Evolutionary conservation across 2,329 filamentous ascomycete species (phyloP).

Genomic region (Colletotrichum sp.): DNA sequence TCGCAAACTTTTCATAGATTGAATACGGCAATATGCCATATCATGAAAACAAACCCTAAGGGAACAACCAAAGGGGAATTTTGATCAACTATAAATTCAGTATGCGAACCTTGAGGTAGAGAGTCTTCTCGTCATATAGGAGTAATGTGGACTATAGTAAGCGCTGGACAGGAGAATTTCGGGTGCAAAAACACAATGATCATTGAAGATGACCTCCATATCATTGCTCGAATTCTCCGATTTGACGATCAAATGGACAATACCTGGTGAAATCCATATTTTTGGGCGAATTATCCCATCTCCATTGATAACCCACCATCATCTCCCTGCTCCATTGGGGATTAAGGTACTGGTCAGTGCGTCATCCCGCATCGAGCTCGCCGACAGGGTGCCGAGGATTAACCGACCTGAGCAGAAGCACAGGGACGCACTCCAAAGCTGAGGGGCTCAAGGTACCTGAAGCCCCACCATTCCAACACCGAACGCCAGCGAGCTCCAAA

Average conservation of each 20-base stretch:
- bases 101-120: fast-evolving
- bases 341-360: constrained; percentile 6
- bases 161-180: neutral
- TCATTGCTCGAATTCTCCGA: neutral
- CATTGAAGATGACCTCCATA: neutral
- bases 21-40: fast-evolving
- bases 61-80: neutral
- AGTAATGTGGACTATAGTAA: neutral
- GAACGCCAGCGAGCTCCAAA: neutral
- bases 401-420: neutral
- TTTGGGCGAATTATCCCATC: neutral
- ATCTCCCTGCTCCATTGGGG: neutral
- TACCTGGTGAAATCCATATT: neutral
- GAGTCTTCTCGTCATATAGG: neutral
- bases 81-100: neutral
- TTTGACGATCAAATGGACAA: neutral
- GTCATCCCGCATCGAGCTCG: neutral
- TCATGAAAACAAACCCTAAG: fast-evolving
- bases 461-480: neutral
- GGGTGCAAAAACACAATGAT: neutral
- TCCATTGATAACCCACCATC: neutral
- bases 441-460: constrained; percentile 3
- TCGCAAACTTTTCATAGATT: neutral
- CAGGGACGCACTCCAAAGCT: neutral
- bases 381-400: neutral